Conservation (phyloP, 1,284 basidiomycete species). For the Malassezia vespertilionis region DNA sequence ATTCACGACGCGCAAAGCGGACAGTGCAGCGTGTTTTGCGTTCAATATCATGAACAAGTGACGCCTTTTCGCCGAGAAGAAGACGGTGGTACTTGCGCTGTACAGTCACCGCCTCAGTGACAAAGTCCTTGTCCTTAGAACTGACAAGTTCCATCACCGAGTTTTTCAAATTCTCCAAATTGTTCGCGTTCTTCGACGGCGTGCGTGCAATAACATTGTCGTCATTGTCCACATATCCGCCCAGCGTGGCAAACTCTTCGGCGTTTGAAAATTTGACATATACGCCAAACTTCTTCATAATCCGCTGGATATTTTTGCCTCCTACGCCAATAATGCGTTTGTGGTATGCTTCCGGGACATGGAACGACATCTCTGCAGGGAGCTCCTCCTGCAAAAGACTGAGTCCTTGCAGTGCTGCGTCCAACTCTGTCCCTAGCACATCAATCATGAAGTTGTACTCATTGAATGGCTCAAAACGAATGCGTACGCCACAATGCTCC, state of each 20-base stretch:
- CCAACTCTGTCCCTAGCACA: constrained; percentile 51
- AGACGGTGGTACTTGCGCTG: constrained; percentile 89
- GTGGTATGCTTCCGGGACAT: constrained; percentile 95
- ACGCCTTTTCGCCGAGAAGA: constrained; percentile 84
- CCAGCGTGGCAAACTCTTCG: constrained; percentile 87
- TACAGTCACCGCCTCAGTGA: constrained; percentile 81
- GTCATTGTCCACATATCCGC: constrained; percentile 92
- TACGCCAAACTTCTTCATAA: constrained; percentile 99
- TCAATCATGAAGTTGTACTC: constrained; percentile 98
- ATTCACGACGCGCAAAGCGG: constrained; percentile 90
- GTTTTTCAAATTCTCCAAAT: constrained; percentile 86
- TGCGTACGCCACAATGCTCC: constrained; percentile 64
- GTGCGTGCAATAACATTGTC: constrained; percentile 96
- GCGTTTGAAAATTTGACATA: constrained; percentile 99
- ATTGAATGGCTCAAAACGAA: constrained; percentile 98
- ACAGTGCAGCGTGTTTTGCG: constrained; percentile 87
- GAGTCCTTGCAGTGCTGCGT: constrained; percentile 72
- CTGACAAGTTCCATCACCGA: constrained; percentile 95
- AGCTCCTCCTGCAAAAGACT: constrained; percentile 87
- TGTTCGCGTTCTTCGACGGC: constrained; percentile 91
- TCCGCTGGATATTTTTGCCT: constrained; percentile 93
- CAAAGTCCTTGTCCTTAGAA: constrained; percentile 96
- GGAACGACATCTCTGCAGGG: constrained; percentile 97
- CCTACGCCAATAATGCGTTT: constrained; percentile 99
- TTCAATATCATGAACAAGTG: constrained; percentile 95